Percentiles rank a stretch among this genome's conserved stretches.
Conservation (phyloP, 345 rosid species). For the Pseudoturritis turrita region DNA sequence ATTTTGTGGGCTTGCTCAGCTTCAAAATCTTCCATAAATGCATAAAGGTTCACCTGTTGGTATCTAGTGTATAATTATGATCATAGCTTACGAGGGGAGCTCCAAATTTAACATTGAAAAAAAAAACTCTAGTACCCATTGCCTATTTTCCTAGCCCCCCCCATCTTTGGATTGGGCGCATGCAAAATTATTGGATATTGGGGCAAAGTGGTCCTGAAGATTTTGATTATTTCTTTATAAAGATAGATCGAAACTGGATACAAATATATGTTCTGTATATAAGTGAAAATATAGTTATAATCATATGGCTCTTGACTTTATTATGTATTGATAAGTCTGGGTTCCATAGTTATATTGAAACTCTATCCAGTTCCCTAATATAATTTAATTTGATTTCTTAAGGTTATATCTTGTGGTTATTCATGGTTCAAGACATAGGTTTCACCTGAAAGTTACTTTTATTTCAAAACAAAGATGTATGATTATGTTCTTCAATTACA, state of each 20-base stretch:
- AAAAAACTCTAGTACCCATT: background rate
- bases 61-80: background rate
- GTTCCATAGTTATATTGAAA: background rate
- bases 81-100: background rate
- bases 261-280: background rate
- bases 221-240: background rate
- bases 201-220: background rate
- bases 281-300: background rate
- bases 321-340: background rate
- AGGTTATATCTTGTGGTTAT: background rate
- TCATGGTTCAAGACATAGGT: background rate
- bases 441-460: background rate
- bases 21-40: background rate
- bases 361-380: background rate
- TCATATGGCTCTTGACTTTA: background rate
- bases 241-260: background rate
- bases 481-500: constrained; percentile 32
- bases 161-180: background rate
- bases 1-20: background rate
- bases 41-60: background rate
- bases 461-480: constrained; percentile 6
- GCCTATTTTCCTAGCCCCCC: background rate
- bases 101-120: background rate
- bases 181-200: background rate
- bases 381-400: background rate